These are phyloP conservation scores for Microcyclosporella mali DNA, from an alignment of 2,329 filamentous ascomycete genomes.

Conservation along the genomic window DNA sequence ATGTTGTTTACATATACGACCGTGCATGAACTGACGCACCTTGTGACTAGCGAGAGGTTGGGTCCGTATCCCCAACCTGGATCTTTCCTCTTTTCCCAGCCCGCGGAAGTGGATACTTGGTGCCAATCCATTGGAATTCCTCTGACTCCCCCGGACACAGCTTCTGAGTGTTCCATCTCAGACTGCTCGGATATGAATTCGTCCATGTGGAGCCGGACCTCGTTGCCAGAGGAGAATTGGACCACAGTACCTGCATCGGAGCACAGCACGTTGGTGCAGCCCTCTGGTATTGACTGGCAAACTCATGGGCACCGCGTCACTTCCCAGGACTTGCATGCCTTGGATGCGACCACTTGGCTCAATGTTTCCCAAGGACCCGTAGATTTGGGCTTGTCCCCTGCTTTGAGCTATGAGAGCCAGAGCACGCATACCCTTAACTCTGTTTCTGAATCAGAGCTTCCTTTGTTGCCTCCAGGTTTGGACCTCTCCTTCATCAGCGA, in stretches of 20 bases:
- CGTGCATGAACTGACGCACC: slow-evolving; percentile 22
- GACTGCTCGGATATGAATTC: slow-evolving; percentile 26
- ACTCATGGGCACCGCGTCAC: slow-evolving; percentile 11
- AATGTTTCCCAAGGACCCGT: slow-evolving; percentile 25
- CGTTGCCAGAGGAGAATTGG: slow-evolving; percentile 26
- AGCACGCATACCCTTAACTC: slow-evolving; percentile 27
- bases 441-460: slow-evolving; percentile 25
- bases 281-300: slow-evolving; percentile 20
- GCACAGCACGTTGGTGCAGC: slow-evolving; percentile 20
- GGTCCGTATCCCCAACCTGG: slow-evolving; percentile 21
- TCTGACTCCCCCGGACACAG: slow-evolving; percentile 28
- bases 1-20: slow-evolving; percentile 2
- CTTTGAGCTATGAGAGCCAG: slow-evolving; percentile 32
- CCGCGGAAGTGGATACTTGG: slow-evolving; percentile 28
- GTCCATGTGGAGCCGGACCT: slow-evolving; percentile 22
- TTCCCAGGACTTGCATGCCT: slow-evolving; percentile 15
- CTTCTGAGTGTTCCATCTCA: slow-evolving; percentile 25
- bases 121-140: slow-evolving; percentile 25
- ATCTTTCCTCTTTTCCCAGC: slow-evolving; percentile 27
- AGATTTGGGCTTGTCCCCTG: slow-evolving; percentile 31
- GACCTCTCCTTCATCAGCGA: slow-evolving; percentile 26
- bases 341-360: slow-evolving; percentile 22
- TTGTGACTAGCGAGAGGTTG: slow-evolving; percentile 25
- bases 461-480: slow-evolving; percentile 24
- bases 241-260: slow-evolving; percentile 20